Conservation (phyloP, 345 rosid genomes). For the Firmiana major region DNA sequence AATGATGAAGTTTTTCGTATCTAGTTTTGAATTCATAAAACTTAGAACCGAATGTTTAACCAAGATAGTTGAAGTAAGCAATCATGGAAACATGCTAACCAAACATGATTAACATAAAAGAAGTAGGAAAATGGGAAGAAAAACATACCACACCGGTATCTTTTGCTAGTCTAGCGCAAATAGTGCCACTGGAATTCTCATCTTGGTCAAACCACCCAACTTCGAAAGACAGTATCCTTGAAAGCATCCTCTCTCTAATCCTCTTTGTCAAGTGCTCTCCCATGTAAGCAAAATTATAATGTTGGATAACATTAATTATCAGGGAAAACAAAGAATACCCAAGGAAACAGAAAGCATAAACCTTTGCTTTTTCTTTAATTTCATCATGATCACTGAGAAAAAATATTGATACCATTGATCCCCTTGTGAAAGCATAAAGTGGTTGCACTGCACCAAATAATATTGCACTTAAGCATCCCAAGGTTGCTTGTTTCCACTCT, state of each 20-base stretch:
- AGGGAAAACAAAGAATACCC: constrained; percentile 44
- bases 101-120: not conserved
- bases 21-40: too few relatives aligned
- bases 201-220: constrained; percentile 73
- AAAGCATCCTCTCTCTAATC: constrained; percentile 64
- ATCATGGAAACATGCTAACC: too few relatives aligned
- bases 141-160: constrained; percentile 52
- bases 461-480: constrained; percentile 55
- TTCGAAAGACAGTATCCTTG: constrained; percentile 65
- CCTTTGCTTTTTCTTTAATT: constrained; percentile 47
- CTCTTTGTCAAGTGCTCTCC: constrained; percentile 63
- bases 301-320: constrained; percentile 47
- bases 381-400: constrained; percentile 42
- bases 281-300: constrained; percentile 62
- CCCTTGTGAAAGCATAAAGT: constrained; percentile 43
- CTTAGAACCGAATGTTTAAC: too few relatives aligned
- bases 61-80: too few relatives aligned
- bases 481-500: constrained; percentile 62
- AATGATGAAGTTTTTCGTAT: too few relatives aligned
- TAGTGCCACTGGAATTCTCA: constrained; percentile 62
- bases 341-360: constrained; percentile 42
- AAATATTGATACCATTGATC: constrained; percentile 54
- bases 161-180: constrained; percentile 60
- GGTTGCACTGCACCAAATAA: constrained; percentile 70
- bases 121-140: not conserved